phyloP scores from a whole-genome alignment of 1,284 basidiomycete genomes.

The Schizophyllum commune region DNA sequence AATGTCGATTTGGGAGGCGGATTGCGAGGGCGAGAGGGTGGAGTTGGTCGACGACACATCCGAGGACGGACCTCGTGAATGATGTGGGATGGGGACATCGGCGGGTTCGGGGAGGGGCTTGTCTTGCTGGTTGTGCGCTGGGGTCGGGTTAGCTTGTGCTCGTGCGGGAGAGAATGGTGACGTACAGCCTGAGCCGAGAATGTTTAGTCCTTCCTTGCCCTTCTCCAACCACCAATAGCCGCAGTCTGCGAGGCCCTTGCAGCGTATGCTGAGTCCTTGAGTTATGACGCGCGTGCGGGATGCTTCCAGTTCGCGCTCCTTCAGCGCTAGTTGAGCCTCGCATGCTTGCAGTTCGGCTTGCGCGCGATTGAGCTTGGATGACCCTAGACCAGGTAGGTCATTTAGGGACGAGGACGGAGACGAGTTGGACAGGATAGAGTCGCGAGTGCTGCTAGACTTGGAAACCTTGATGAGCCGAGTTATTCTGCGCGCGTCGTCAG shows the following conservation, averaged over 20 bases:
- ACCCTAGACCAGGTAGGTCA: conserved; percentile 16
- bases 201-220: conserved; percentile 26
- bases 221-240: conserved; percentile 57
- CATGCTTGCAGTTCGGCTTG: conserved; percentile 74
- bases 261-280: conserved; percentile 54
- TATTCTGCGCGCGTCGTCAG: conserved; percentile 35
- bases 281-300: conserved; percentile 43
- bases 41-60: conserved; percentile 35
- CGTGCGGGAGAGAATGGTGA: not conserved
- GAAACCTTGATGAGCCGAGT: conserved; percentile 72
- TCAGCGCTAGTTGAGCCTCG: conserved; percentile 58
- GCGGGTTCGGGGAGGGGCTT: conserved; percentile 17
- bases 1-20: conserved; percentile 44
- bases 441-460: conserved; percentile 40
- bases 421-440: conserved; percentile 29
- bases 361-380: conserved; percentile 49
- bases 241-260: conserved; percentile 57
- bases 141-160: not conserved
- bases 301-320: conserved; percentile 54
- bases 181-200: conserved; percentile 22
- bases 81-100: conserved; percentile 4
- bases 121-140: not conserved
- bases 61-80: conserved; percentile 8
- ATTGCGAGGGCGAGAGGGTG: conserved; percentile 58
- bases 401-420: conserved; percentile 11